These are phyloP conservation scores for Mycosarcoma maydis DNA, from an alignment of 1,284 basidiomycete genomes.

Conservation along the genomic window DNA sequence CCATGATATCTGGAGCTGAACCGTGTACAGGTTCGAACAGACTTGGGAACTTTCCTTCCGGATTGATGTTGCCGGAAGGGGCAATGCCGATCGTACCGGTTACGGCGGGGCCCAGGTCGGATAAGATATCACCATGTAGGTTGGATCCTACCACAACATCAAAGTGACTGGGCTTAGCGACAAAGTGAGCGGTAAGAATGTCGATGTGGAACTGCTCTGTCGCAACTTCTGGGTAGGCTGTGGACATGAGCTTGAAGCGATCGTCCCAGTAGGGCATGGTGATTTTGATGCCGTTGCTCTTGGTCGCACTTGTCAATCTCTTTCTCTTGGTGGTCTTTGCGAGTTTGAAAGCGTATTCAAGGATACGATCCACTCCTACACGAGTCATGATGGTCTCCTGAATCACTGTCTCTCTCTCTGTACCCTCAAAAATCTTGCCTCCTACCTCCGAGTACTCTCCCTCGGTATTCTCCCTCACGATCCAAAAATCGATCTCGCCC, in stretches of 20 bases:
- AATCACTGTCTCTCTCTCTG: slow-evolving; percentile 66
- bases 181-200: slow-evolving; percentile 70
- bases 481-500: slow-evolving; percentile 71
- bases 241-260: slow-evolving; percentile 70
- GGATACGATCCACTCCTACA: slow-evolving; percentile 71
- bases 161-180: slow-evolving; percentile 71
- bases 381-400: slow-evolving; percentile 71
- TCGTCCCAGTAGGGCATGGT: slow-evolving; percentile 66
- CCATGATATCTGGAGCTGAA: slow-evolving; percentile 39
- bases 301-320: slow-evolving; percentile 71
- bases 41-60: slow-evolving; percentile 69
- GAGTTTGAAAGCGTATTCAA: slow-evolving; percentile 72
- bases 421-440: slow-evolving; percentile 68
- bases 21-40: slow-evolving; percentile 69
- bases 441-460: slow-evolving; percentile 73
- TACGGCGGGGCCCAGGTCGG: slow-evolving; percentile 72
- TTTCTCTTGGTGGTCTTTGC: slow-evolving; percentile 71
- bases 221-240: slow-evolving; percentile 72
- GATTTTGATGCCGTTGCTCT: slow-evolving; percentile 62
- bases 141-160: slow-evolving; percentile 73
- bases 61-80: slow-evolving; percentile 73
- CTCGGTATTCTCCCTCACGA: slow-evolving; percentile 73
- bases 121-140: slow-evolving; percentile 73
- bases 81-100: slow-evolving; percentile 74
- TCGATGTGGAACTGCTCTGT: slow-evolving; percentile 68